Conservation (phyloP, 139 green algal species). For the Ettlia oleoabundans region DNA sequence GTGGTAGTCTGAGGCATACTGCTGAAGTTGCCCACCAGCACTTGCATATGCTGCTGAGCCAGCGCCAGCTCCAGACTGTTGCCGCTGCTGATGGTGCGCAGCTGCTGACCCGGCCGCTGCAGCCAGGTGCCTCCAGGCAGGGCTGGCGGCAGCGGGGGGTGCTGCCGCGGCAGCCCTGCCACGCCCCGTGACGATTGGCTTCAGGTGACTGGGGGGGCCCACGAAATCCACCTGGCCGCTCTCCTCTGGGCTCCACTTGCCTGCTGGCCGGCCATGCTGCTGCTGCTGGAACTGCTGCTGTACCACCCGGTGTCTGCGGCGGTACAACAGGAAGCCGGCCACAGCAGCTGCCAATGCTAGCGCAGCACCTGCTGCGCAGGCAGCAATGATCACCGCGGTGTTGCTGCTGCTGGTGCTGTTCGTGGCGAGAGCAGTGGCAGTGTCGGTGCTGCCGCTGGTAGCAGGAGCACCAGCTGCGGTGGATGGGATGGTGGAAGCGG, state of each 20-base stretch:
- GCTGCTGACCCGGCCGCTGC: neutral
- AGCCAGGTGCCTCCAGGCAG: neutral
- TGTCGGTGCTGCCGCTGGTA: neutral
- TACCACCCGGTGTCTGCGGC: neutral
- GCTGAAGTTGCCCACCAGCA: neutral
- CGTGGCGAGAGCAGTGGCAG: neutral
- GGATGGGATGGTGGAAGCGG: too few species aligned
- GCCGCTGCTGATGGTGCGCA: neutral
- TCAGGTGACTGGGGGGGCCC: neutral
- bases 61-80: neutral
- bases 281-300: neutral
- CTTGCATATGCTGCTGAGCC: neutral
- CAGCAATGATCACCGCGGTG: slow-evolving; percentile 4
- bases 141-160: neutral
- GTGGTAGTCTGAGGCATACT: slow-evolving; percentile 11
- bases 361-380: neutral
- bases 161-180: neutral
- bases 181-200: neutral
- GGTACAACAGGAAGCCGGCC: neutral
- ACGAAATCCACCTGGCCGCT: neutral
- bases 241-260: neutral
- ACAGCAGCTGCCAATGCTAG: neutral
- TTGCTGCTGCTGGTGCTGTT: neutral
- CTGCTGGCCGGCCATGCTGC: neutral
- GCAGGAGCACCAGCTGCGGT: neutral